Conservation (phyloP, 2,329 filamentous ascomycete species). For the Dactylellina cionopaga region DNA sequence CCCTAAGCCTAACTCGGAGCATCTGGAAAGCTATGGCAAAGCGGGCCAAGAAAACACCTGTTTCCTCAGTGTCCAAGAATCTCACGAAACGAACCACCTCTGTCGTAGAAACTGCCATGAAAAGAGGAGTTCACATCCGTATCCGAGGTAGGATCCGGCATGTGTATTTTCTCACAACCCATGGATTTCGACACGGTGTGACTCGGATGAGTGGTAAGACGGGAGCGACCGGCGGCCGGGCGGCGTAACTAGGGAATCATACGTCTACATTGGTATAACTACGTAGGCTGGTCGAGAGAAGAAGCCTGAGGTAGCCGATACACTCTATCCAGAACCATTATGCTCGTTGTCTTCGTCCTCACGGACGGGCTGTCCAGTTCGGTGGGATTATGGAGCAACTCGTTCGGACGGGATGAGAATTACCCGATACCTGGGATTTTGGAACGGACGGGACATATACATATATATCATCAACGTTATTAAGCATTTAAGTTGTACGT, state of each 20-base stretch:
- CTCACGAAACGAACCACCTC: neutral
- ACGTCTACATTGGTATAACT: conserved; percentile 15
- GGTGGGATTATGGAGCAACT: conserved; percentile 48
- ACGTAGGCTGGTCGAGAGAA: conserved; percentile 25
- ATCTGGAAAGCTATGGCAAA: conserved; percentile 17
- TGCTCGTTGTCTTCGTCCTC: neutral
- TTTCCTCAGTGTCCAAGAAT: too few species aligned
- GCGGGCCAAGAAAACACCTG: too few species aligned
- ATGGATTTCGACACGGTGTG: conserved; percentile 30
- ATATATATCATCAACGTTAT: conserved; percentile 48
- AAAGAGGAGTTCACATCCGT: conserved; percentile 33
- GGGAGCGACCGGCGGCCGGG: conserved; percentile 39
- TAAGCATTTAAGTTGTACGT: too few species aligned
- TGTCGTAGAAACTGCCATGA: neutral
- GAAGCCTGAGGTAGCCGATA: conserved; percentile 39
- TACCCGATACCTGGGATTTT: conserved; percentile 42
- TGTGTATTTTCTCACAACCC: neutral
- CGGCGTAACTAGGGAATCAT: conserved; percentile 44
- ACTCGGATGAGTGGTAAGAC: conserved; percentile 44
- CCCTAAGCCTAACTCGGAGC: conserved; percentile 35
- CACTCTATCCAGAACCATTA: too few species aligned
- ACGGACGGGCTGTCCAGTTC: conserved; percentile 34
- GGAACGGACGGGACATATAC: conserved; percentile 34
- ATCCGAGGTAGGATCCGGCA: conserved; percentile 41
- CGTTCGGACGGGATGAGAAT: conserved; percentile 49